phyloP scores from a whole-genome alignment of 192 early-diverging fungal genomes.

The Mortierella alpina region DNA sequence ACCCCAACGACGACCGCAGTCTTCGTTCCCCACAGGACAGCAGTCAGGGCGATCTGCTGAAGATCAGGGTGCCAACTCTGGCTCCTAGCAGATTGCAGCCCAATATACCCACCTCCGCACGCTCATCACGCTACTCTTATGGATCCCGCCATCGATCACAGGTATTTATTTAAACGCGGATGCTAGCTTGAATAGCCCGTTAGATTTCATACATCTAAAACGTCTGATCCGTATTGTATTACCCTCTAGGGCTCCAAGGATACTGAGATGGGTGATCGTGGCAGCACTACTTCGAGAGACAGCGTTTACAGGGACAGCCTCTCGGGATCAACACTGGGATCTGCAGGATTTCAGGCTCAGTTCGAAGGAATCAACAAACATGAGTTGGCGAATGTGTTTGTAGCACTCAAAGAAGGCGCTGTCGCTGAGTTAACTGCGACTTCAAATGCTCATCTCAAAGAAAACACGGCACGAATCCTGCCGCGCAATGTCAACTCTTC shows the following conservation, averaged over 20 bases:
- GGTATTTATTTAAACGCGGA: constrained; percentile 10
- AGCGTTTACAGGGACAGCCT: constrained; percentile 47
- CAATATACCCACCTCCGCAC: constrained; percentile 13
- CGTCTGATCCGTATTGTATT: not conserved
- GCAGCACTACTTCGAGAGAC: constrained; percentile 49
- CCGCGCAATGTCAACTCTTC: constrained; percentile 14
- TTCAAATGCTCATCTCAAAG: not conserved
- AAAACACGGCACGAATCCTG: constrained; percentile 8
- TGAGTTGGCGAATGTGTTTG: constrained; percentile 22
- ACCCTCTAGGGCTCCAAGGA: constrained; percentile 34
- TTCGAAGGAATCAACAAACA: constrained; percentile 39
- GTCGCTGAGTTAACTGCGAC: constrained; percentile 15
- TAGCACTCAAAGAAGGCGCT: constrained; percentile 15
- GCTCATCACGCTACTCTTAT: constrained; percentile 24
- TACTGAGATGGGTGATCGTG: constrained; percentile 44
- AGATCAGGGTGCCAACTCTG: not conserved
- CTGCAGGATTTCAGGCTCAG: constrained; percentile 45
- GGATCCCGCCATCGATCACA: constrained; percentile 38
- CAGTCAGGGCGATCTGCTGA: not conserved
- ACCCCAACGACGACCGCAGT: constrained; percentile 23
- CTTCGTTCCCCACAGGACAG: constrained; percentile 2
- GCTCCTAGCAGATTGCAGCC: not conserved
- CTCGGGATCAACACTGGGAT: constrained; percentile 49
- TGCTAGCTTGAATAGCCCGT: too few species aligned
- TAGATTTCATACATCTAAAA: too few species aligned